A percentile compares a stretch with the other conserved stretches of the same genome.
Conservation (phyloP, 2,329 filamentous ascomycete genomes). For the Diaporthe vexans region DNA sequence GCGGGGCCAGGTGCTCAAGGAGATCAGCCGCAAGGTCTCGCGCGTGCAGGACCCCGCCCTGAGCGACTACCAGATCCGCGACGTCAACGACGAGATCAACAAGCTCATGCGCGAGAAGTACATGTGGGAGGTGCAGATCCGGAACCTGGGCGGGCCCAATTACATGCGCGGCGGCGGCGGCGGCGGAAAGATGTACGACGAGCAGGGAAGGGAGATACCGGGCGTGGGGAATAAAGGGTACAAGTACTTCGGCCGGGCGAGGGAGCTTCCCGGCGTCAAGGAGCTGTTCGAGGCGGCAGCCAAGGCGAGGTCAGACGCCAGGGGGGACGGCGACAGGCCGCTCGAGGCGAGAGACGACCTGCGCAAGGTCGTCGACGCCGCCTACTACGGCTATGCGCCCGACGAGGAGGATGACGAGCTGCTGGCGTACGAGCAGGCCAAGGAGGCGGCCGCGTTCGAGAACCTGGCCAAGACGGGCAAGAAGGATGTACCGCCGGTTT, state of each 20-base stretch:
- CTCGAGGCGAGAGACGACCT: slow-evolving; percentile 78
- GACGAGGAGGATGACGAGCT: slow-evolving; percentile 91
- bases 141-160: slow-evolving; percentile 95
- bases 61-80: slow-evolving; percentile 96
- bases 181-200: slow-evolving; percentile 78
- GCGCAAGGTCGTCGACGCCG: slow-evolving; percentile 85
- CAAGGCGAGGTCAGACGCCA: slow-evolving; percentile 62
- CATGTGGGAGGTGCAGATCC: slow-evolving; percentile 98
- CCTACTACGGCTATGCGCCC: slow-evolving; percentile 94
- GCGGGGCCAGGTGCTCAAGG: slow-evolving; percentile 97
- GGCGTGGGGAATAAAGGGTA: slow-evolving; percentile 90
- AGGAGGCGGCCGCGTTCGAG: slow-evolving; percentile 85
- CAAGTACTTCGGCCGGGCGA: slow-evolving; percentile 91
- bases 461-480: slow-evolving; percentile 70
- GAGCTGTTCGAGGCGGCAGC: slow-evolving; percentile 90
- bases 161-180: slow-evolving; percentile 79
- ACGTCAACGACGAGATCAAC: slow-evolving; percentile 99
- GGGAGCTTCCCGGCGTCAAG: slow-evolving; percentile 93
- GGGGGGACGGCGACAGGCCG: slow-evolving; percentile 64
- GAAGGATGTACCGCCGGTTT: slow-evolving; percentile 71
- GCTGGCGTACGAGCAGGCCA: slow-evolving; percentile 83
- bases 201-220: slow-evolving; percentile 78
- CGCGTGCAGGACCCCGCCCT: slow-evolving; percentile 93
- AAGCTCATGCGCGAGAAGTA: slow-evolving; percentile 99
- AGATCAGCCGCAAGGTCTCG: slow-evolving; percentile 96